phyloP scores from a whole-genome alignment of 2,329 filamentous ascomycete species.

The Emydomyces testavorans region DNA sequence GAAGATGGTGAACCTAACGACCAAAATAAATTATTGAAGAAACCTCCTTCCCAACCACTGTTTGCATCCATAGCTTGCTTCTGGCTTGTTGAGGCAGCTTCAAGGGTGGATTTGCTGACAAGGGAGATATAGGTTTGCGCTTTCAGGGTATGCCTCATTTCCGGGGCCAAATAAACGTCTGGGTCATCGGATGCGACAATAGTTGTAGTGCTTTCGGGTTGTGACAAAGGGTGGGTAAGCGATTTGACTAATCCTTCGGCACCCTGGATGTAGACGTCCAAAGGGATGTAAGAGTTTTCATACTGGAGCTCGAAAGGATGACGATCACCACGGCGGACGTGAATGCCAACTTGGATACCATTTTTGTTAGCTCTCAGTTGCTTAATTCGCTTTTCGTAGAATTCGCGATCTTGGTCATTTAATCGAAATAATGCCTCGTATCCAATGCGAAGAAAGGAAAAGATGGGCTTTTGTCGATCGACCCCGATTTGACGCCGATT shows the following conservation, averaged over 20 bases:
- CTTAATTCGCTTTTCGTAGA: constrained; percentile 49
- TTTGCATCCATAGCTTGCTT: constrained; percentile 50
- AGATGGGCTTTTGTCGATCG: constrained; percentile 50
- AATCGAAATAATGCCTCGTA: constrained; percentile 67
- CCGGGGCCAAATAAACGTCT: constrained; percentile 54
- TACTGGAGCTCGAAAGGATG: constrained; percentile 70
- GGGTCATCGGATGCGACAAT: constrained; percentile 74
- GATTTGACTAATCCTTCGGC: constrained; percentile 43
- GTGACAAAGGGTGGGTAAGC: constrained; percentile 28
- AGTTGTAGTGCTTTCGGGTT: constrained; percentile 25
- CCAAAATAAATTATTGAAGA: constrained; percentile 73
- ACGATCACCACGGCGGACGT: constrained; percentile 68
- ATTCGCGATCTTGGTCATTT: constrained; percentile 51
- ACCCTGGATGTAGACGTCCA: constrained; percentile 54
- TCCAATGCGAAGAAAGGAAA: constrained; percentile 55
- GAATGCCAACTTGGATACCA: constrained; percentile 54
- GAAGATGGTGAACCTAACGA: constrained; percentile 50
- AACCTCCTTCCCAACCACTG: constrained; percentile 80
- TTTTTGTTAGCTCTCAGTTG: constrained; percentile 43
- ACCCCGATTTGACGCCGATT: constrained; percentile 40
- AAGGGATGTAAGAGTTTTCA: constrained; percentile 63
- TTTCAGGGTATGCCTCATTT: constrained; percentile 45
- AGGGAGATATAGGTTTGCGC: constrained; percentile 69
- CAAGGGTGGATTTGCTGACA: constrained; percentile 58
- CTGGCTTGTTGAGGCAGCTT: constrained; percentile 10